Evolutionary conservation across 441 rosid genomes (phyloP).

Genomic region (Viola pubescens): DNA sequence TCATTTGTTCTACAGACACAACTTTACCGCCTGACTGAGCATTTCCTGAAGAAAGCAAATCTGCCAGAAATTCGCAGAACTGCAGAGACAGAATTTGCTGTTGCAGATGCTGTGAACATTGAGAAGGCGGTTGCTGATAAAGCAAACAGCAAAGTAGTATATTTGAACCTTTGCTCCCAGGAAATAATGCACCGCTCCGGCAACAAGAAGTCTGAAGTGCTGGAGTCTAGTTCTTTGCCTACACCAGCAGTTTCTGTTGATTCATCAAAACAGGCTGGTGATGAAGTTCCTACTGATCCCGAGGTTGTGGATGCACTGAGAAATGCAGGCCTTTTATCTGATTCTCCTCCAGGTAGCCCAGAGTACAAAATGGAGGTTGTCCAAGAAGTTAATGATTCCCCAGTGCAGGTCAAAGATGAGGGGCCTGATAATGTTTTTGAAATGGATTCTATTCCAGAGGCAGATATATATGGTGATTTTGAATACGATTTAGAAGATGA

Average conservation of each 20-base stretch:
- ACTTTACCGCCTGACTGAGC: conserved; percentile 79
- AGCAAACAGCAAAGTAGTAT: conserved; percentile 83
- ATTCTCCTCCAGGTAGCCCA: conserved; percentile 93
- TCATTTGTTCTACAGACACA: conserved; percentile 49
- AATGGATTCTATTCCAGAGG: conserved; percentile 50
- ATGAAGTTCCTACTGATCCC: conserved; percentile 36
- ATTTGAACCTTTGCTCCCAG: conserved; percentile 91
- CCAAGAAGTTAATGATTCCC: conserved; percentile 26
- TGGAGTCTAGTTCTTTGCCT: conserved; percentile 34
- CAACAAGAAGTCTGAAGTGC: conserved; percentile 26
- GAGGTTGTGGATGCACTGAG: conserved; percentile 56
- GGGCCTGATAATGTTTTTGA: conserved; percentile 64
- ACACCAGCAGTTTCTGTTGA: conserved; percentile 21
- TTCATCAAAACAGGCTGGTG: conserved; percentile 28
- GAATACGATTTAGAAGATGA: conserved; percentile 83
- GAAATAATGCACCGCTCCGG: conserved; percentile 57
- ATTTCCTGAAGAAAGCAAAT: conserved; percentile 69
- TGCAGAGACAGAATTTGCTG: conserved; percentile 93
- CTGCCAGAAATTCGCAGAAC: conserved; percentile 58
- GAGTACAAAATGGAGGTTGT: conserved; percentile 25
- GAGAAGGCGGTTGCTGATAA: conserved; percentile 78
- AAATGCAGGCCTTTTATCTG: conserved; percentile 85
- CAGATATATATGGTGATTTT: conserved; percentile 81
- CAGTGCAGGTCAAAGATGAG: conserved; percentile 30
- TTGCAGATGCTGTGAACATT: conserved; percentile 94